Base-by-base conservation (phyloP, 2,329 filamentous ascomycete genomes). In the Teratosphaeria viscida region DNA sequence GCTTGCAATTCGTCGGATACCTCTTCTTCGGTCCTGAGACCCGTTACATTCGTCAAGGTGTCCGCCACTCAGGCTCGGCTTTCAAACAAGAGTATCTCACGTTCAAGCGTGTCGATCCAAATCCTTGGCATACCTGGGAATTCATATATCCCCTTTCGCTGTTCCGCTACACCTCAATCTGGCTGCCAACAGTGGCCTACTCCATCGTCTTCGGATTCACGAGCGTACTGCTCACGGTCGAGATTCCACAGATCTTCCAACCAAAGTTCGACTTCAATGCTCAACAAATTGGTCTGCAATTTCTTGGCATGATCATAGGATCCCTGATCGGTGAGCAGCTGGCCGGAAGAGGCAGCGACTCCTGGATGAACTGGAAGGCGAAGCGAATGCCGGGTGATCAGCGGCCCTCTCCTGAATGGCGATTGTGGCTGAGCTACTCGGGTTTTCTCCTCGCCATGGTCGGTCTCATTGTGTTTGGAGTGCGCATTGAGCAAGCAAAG, bases 221-320 rank as follows among this genome's bases (percentile, higher is more conserved):
- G 37, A 78, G 74, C 47, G 78, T 84, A 10, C 72, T 84, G 62
- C 71, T 79, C 58, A 81, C 81, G 0, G 78, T 85, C 29, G 82
- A 85, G 64, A 80, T 85, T 3, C 83, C 83, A 0, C 81, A 84
- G 60, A 74, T 85, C 1, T 82, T 84, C 62, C 75, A 77, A 5
- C 70, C 75, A 37, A 80, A 80, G 61, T 86, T 83, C 59, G 77
- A 76, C 14, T 79, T 85, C 72, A 80, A 82, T 65, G 70, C 80
- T 0, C 77, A 85, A 67, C 78, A 84, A 60, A 74, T 85, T 6
- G 83, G 83, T 0, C 75, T 85, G 1, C 82, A 85, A 60, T 83
- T 82, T 64, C 71, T 84, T 7, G 78, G 78, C 2, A 73, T 84
- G 55, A 81, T 85, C 55, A 74, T 85, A 37, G 82, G 83, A 1